These are phyloP conservation scores for Trichosporon inkin DNA, from an alignment of 1,284 basidiomycete genomes.

Conservation along the genomic window DNA sequence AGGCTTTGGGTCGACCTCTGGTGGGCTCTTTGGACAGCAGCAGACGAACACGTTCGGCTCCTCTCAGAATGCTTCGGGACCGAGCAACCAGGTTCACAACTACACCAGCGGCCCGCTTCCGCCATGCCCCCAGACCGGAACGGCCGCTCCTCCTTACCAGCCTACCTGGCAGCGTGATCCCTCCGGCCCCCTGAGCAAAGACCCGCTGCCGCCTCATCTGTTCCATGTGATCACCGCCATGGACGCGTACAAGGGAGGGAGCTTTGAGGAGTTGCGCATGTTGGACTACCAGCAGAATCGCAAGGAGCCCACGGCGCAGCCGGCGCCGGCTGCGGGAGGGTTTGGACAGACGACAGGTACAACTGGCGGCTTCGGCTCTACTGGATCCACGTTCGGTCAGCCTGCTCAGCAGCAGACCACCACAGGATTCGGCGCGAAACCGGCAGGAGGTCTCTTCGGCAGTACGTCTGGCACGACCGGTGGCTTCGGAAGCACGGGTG, in stretches of 20 bases:
- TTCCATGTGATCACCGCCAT: conserved; percentile 48
- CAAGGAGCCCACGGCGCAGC: conserved; percentile 47
- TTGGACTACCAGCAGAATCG: conserved; percentile 60
- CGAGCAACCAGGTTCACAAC: conserved; percentile 29
- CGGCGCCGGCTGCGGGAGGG: conserved; percentile 32
- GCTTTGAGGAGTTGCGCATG: conserved; percentile 50
- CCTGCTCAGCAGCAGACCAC: conserved; percentile 22
- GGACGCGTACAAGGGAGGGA: conserved; percentile 41
- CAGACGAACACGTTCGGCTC: conserved; percentile 23
- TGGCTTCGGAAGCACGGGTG: conserved; percentile 39
- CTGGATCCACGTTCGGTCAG: conserved; percentile 20
- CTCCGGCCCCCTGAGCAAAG: conserved; percentile 7
- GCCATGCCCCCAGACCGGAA: conserved; percentile 39
- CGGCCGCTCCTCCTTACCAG: conserved; percentile 37
- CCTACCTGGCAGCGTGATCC: conserved; percentile 48
- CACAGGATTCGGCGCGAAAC: conserved; percentile 40
- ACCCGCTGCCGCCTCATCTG: conserved; percentile 28
- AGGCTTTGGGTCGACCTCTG: conserved; percentile 10
- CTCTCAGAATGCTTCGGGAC: background rate
- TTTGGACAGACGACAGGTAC: conserved; percentile 51
- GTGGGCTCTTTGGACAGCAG: conserved; percentile 47
- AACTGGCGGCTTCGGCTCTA: conserved; percentile 51
- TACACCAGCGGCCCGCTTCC: conserved; percentile 28
- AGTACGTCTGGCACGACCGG: background rate
- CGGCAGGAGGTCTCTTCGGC: conserved; percentile 9